Evolutionary conservation across 1,139 yeast species (phyloP), one percentile per base, ranked within the genome.

Genomic region (Keqinozyma sinolaborantium): DNA sequence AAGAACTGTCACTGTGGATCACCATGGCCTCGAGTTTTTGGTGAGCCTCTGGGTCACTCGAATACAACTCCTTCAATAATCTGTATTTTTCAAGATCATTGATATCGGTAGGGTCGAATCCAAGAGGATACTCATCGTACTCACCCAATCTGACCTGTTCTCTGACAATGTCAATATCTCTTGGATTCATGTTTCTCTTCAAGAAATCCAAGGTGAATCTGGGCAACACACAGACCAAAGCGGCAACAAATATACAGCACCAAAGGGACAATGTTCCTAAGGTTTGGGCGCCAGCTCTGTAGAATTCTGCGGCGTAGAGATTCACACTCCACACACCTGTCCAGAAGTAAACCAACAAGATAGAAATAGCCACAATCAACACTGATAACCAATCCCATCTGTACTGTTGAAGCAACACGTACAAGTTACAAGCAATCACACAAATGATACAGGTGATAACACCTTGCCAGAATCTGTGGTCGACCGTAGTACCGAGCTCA

Each of bases 331-430:
- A 77, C 7, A 69, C 75, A 28, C 81, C 80, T 7, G 79, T 63
- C 83, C 83, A 77, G 56, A 75, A 74, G 45, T 62, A 74, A n/a
- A 77, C 70, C 32, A 77, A 46, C 34, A 76, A 54, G 26, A 71
- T 61, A 3, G 82, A 76, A 28, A 77, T 51, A 3, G 69, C 60
- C 42, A 67, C 60, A 36, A 76, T 69, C 33, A 73, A 51, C 29
- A 68, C 44, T 23, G 79, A 59, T 29, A 77, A 55, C 77, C 79
- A 73, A 51, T 77, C 83, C 83, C 83, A 77, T 47, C 82, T 58
- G 40, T 62, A 64, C 48, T 77, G 83, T 38, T 69, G 76, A 35
- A 77, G 55, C 42, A 77, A 50, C 18, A 77, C 71, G 48, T 74
- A 76, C 11, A 74, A 32, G 49, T 77, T 67, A 58, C 79, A 72